Base-by-base conservation (phyloP, 148 eudicot species). In the Camellia granthamiana region DNA sequence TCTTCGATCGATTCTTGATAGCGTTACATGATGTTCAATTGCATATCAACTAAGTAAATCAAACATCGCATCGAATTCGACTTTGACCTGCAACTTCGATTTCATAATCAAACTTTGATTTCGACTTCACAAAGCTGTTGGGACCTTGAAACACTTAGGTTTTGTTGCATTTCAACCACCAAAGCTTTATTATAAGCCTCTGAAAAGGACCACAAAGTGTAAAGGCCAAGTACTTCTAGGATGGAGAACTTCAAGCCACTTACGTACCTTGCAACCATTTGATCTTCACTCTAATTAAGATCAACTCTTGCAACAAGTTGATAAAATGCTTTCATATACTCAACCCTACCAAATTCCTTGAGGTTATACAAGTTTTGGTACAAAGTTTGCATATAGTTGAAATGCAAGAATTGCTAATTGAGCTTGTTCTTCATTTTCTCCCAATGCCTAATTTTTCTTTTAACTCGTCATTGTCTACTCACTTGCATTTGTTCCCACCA, bases 371-470 rank as follows among this genome's bases (percentile, higher is more conserved):
- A 30, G 1, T 38, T 38, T 6, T 30, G 38, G 3, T 13, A 13
- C 46, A 67, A 16, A 15, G 38, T 38, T 4, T 67, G 11, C 70
- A 38, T 38, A 18, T 67, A 67, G 11, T 65, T 65, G 16, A 30
- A 41, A 67, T 44, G 70, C 46, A 38, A 67, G 70, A 67, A 38
- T 67, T 67, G 15, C 70, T 67, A 47, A 44, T 41, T 67, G 47
- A 67, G 19, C 70, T 38, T 38, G 46, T 67, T 67, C n/a, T 67
- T 67, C 42, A 64, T 64, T 14, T 67, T 38, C 70, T 67, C 70
- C 2, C 16, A 38, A 38, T 67, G 46, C 3, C 12, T 65, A 23
- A 30, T 30, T 15, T 65, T 23, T 23, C 43, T 42, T 65, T 65
- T 63, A 30, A 7, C 43, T 65, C 43, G 2, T 3, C 69, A 21